Conservation (phyloP, 2,329 filamentous ascomycete genomes). For the Microsporum audouinii region DNA sequence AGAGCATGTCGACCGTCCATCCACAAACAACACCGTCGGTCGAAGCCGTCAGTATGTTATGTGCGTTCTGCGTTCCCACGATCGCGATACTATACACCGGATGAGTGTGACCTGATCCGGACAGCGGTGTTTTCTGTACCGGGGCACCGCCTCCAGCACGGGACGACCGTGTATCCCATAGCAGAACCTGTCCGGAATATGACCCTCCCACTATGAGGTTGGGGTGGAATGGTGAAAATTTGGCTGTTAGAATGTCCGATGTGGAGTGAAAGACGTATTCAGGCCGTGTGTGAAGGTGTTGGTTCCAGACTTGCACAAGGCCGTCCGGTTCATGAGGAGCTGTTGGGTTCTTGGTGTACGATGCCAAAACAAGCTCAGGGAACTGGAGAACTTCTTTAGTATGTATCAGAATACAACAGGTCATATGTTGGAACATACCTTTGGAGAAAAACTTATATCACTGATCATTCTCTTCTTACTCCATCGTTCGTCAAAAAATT, state of each 20-base stretch:
- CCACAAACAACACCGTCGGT: slow-evolving; percentile 95
- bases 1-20: slow-evolving; percentile 96
- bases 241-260: slow-evolving; percentile 87
- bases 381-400: slow-evolving; percentile 45
- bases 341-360: slow-evolving; percentile 94
- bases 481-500: slow-evolving; percentile 92
- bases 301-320: slow-evolving; percentile 91
- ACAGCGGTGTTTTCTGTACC: slow-evolving; percentile 91
- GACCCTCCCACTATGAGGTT: slow-evolving; percentile 92
- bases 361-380: slow-evolving; percentile 80
- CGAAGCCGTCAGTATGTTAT: slow-evolving; percentile 94
- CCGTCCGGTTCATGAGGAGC: slow-evolving; percentile 90
- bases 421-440: slow-evolving; percentile 38
- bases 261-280: slow-evolving; percentile 96
- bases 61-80: slow-evolving; percentile 94
- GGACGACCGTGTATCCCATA: slow-evolving; percentile 91
- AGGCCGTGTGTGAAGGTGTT: slow-evolving; percentile 83
- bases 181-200: slow-evolving; percentile 88
- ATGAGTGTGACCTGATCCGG: slow-evolving; percentile 88
- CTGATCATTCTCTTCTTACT: slow-evolving; percentile 97
- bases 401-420: not conserved
- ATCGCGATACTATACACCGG: slow-evolving; percentile 93
- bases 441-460: slow-evolving; percentile 87
- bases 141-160: slow-evolving; percentile 56
- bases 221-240: slow-evolving; percentile 97